Base-by-base conservation (phyloP, 306 rosid species). In the Dalbergia oliveri region DNA sequence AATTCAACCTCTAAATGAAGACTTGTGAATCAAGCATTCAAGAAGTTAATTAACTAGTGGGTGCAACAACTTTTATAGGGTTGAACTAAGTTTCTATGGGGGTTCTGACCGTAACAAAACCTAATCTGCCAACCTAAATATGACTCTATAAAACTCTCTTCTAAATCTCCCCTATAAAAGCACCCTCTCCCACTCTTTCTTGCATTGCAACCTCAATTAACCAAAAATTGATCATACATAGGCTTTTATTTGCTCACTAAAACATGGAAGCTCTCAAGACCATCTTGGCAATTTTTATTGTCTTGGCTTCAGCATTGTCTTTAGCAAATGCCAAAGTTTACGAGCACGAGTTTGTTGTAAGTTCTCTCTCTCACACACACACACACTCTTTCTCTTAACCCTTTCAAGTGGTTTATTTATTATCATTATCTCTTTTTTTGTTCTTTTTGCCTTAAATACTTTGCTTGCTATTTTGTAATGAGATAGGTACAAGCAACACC, bases 61-160 rank as follows among this genome's bases (percentile, higher is more conserved):
- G 97, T 96, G 98, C 90, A 96, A 93, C 99, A 86, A 93, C 99
- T 91, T 63, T 62, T 5, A 59, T 61, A 64, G 86, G 81, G 88
- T 93, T 93, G 94, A 89, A 87, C 92, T 54, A 87, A 88, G 92
- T 83, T 93, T 77, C 75, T 71, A 26, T 26, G 31, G 75, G 11
- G 60, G 81, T 62, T 6, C 75, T 86, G 85, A 81, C 86, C 81
- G 43, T 75, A 59, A 26, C 80, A 80, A 76, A 82, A 88, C 92
- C 96, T 88, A 95, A 89, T 88, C 89, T 70, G 87, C 94, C 92
- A 87, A 92, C 90, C 87, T 86, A 49, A 81, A 86, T 10, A 44
- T 49, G 77, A 79, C 91, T 73, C 73, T 68, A 31, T 6, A 37
- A 79, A 72, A 57, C 66, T 62, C 51, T 59, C 54, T 51, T 56